These are phyloP conservation scores for Fragilariopsis cylindrus DNA, from an alignment of 108 stramenopile species.

Conservation along the genomic window DNA sequence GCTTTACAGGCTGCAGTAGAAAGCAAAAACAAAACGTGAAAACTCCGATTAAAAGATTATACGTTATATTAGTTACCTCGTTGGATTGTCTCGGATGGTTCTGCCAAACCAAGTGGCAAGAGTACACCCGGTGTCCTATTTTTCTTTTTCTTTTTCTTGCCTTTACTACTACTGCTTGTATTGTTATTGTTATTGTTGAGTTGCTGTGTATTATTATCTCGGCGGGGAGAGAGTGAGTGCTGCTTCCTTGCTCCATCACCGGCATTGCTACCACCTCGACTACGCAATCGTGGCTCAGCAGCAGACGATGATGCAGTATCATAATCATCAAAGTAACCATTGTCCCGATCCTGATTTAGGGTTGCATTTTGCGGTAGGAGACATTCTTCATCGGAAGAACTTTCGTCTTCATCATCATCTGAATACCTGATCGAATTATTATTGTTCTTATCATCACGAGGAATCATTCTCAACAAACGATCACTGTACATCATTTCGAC, in stretches of 20 bases:
- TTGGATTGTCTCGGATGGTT: constrained; percentile 19
- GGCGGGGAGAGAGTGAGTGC: not conserved
- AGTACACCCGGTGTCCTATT: not conserved
- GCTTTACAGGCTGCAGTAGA: not conserved
- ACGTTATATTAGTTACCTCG: constrained; percentile 3
- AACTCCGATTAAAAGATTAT: not conserved
- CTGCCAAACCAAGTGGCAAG: constrained; percentile 36
- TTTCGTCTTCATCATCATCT: constrained; percentile 9
- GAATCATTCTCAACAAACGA: not conserved
- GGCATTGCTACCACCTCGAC: not conserved
- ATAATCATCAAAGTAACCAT: constrained; percentile 40
- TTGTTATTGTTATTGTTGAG: not conserved
- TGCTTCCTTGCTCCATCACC: not conserved
- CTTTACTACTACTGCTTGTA: not conserved
- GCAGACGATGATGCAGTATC: not conserved
- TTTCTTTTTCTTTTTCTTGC: constrained; percentile 19
- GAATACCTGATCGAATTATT: constrained; percentile 10
- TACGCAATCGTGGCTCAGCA: not conserved
- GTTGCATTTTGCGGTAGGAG: constrained; percentile 16
- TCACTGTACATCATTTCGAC: constrained; percentile 27
- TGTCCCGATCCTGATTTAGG: not conserved
- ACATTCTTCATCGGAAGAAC: constrained; percentile 19
- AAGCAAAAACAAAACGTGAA: not conserved
- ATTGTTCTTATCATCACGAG: not conserved
- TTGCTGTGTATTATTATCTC: not conserved